Conservation (phyloP, 2,329 filamentous ascomycete species). For the Metarhizium robertsii region DNA sequence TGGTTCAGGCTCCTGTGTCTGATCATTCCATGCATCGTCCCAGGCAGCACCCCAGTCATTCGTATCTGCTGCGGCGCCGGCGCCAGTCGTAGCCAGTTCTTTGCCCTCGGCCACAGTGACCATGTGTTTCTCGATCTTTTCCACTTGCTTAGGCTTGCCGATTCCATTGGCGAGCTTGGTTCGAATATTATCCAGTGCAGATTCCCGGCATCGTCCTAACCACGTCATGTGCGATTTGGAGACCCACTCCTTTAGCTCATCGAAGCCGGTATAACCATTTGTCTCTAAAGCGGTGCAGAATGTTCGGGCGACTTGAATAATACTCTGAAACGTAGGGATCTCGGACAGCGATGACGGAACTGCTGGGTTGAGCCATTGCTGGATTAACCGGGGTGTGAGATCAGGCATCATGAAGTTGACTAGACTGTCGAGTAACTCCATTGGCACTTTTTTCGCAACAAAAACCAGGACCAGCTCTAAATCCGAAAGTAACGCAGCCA, state of each 20-base stretch:
- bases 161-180: slow-evolving; percentile 58
- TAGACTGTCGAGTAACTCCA: slow-evolving; percentile 48
- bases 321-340: slow-evolving; percentile 61
- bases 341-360: slow-evolving; percentile 68
- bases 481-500: slow-evolving; percentile 44
- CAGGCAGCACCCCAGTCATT: slow-evolving; percentile 69
- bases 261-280: slow-evolving; percentile 52
- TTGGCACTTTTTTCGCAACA: slow-evolving; percentile 41
- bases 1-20: slow-evolving; percentile 27
- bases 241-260: slow-evolving; percentile 69
- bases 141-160: slow-evolving; percentile 59
- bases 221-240: slow-evolving; percentile 72
- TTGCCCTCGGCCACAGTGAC: slow-evolving; percentile 59
- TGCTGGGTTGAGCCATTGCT: slow-evolving; percentile 63
- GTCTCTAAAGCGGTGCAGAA: slow-evolving; percentile 57
- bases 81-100: slow-evolving; percentile 48
- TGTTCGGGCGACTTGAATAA: slow-evolving; percentile 52
- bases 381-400: slow-evolving; percentile 59
- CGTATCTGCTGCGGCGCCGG: slow-evolving; percentile 32
- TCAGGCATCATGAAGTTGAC: slow-evolving; percentile 62
- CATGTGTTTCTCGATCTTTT: slow-evolving; percentile 76
- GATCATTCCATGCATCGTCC: slow-evolving; percentile 73
- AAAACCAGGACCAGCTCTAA: slow-evolving; percentile 42
- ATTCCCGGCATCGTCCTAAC: slow-evolving; percentile 76
- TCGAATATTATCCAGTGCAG: slow-evolving; percentile 66